These are phyloP conservation scores for Coffea humblotiana DNA, from an alignment of 305 asterid genomes.

Conservation along the genomic window DNA sequence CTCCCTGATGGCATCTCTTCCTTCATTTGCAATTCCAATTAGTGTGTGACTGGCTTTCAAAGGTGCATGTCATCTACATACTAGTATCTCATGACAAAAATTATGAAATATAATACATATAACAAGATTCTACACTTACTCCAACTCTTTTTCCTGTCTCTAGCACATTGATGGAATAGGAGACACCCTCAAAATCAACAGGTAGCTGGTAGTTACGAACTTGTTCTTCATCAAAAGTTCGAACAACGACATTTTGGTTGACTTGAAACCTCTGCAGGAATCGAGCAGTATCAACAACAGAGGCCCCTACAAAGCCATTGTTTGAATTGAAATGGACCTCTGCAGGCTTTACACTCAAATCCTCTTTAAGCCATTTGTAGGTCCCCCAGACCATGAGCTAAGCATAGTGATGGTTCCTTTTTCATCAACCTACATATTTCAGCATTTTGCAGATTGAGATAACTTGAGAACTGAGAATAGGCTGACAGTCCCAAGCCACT, in stretches of 20 bases:
- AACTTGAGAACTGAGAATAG: constrained; percentile 68
- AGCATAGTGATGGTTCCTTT: constrained; percentile 37
- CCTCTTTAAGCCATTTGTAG: constrained; percentile 85
- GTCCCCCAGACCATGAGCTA: constrained; percentile 97
- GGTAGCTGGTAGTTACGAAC: constrained; percentile 52
- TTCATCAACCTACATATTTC: constrained; percentile 50
- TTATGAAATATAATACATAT: no score
- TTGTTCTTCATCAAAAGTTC: constrained; percentile 39
- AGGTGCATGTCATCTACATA: no score
- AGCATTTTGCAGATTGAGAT: constrained; percentile 65
- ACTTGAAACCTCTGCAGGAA: constrained; percentile 57
- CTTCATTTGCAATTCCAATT: no score
- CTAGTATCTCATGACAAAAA: no score
- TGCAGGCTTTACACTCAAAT: constrained; percentile 52
- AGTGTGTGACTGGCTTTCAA: no score
- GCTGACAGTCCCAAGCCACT: constrained; percentile 79
- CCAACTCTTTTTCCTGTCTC: constrained; percentile 63
- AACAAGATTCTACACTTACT: constrained; percentile 38
- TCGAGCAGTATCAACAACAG: constrained; percentile 63
- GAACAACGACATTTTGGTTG: constrained; percentile 51
- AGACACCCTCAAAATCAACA: constrained; percentile 48
- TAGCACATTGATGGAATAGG: constrained; percentile 56
- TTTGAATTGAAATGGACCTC: constrained; percentile 40
- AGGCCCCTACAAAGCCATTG: constrained; percentile 56
- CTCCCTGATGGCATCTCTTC: no score